Percentiles rank a stretch among this genome's conserved stretches.
Conservation (phyloP, 768 basidiomycete species). For the Omphalotus guepiniiformis region DNA sequence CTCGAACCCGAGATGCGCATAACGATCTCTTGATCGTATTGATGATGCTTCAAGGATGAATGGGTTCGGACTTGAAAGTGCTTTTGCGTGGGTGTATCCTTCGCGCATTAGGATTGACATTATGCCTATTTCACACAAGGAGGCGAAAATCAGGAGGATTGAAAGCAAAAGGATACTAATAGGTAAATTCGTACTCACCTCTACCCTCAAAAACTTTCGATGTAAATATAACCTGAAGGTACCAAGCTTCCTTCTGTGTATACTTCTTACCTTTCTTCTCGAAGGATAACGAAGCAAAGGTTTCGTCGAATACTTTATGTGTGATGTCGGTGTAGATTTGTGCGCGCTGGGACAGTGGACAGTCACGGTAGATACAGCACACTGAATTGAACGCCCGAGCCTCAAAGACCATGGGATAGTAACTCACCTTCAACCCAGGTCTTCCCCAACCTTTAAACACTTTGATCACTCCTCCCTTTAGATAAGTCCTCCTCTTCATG, state of each 20-base stretch:
- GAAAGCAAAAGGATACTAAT: too few relatives aligned
- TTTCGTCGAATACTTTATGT: neutral
- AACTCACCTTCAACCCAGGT: neutral
- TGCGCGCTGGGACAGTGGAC: neutral
- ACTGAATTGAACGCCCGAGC: too few relatives aligned
- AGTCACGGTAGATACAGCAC: neutral
- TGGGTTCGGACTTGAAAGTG: neutral
- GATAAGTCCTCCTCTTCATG: neutral
- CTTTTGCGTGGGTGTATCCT: neutral
- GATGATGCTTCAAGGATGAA: constrained; percentile 1
- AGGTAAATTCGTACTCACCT: too few relatives aligned
- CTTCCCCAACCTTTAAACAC: neutral
- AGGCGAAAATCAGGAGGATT: neutral
- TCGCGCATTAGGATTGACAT: constrained; percentile 6
- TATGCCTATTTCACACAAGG: neutral
- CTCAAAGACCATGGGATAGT: too few relatives aligned
- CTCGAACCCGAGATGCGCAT: constrained; percentile 4
- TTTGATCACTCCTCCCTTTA: neutral
- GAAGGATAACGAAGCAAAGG: neutral
- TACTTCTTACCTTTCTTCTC: neutral
- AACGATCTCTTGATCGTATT: neutral
- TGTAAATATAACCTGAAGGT: constrained; percentile 1
- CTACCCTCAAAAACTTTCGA: constrained; percentile 1
- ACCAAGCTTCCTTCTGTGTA: neutral
- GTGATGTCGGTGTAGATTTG: neutral